These are phyloP conservation scores for Penstemon davidsonii DNA, from an alignment of 257 asterid genomes.

Conservation along the genomic window DNA sequence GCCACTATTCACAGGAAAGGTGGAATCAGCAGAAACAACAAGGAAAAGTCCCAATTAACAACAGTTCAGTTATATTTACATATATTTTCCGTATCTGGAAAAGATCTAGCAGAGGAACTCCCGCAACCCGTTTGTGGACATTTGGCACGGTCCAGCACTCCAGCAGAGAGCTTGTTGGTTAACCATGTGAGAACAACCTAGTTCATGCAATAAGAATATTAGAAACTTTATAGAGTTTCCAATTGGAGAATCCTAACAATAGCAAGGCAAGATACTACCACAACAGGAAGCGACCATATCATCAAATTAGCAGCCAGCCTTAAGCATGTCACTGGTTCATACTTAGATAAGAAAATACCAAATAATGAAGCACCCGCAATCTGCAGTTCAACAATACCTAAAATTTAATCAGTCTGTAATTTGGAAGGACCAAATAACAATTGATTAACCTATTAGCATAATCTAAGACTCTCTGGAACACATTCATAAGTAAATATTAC, in stretches of 20 bases:
- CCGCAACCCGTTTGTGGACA: conserved; percentile 47
- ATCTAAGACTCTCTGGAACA: not conserved
- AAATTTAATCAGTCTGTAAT: conserved; percentile 21
- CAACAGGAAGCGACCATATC: conserved; percentile 75
- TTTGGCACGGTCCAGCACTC: conserved; percentile 77
- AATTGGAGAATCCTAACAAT: conserved; percentile 18
- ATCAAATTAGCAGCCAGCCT: conserved; percentile 73
- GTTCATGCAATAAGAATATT: conserved; percentile 26
- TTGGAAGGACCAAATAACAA: conserved; percentile 9
- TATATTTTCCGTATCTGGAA: conserved; percentile 51
- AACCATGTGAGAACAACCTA: conserved; percentile 79
- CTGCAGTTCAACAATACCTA: conserved; percentile 42
- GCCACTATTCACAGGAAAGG: conserved; percentile 40
- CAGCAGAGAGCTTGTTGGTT: conserved; percentile 85
- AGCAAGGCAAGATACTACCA: conserved; percentile 44
- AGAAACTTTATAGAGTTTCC: conserved; percentile 21
- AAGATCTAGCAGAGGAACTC: conserved; percentile 39
- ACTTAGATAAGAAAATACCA: conserved; percentile 75
- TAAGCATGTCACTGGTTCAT: conserved; percentile 75
- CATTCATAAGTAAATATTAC: conserved; percentile 17
- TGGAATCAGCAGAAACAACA: conserved; percentile 29
- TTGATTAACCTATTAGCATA: not conserved
- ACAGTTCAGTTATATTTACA: conserved; percentile 42
- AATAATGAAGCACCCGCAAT: conserved; percentile 90
- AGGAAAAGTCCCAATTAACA: conserved; percentile 22